These are phyloP conservation scores for Aaosphaeria pasadenensis DNA, from an alignment of 2,329 filamentous ascomycete species.

Conservation along the genomic window DNA sequence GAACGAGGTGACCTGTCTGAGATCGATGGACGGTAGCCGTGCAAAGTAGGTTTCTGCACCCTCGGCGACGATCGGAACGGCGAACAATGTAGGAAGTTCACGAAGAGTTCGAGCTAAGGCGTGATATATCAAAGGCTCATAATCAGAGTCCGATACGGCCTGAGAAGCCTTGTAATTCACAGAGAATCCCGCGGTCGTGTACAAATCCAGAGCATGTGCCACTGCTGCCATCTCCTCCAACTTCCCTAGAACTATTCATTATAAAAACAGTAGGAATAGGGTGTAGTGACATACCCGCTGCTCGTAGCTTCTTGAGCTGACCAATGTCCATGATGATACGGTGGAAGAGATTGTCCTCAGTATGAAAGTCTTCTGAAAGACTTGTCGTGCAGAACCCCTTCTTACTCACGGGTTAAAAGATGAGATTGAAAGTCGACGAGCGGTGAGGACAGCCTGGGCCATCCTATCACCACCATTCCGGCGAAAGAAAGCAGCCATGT, in stretches of 20 bases:
- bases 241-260: conserved; percentile 35
- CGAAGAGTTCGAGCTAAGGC: conserved; percentile 29
- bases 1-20: conserved; percentile 32
- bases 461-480: too few species aligned
- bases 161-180: conserved; percentile 18
- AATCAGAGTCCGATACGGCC: not conserved
- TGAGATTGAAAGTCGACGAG: not conserved
- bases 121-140: conserved; percentile 32
- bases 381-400: not conserved
- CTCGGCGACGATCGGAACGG: conserved; percentile 36
- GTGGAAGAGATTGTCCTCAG: not conserved
- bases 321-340: not conserved
- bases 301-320: conserved; percentile 1
- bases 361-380: too few species aligned
- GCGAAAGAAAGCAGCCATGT: too few species aligned
- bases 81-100: conserved; percentile 40
- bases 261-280: not conserved
- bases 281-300: not conserved
- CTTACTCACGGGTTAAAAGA: not conserved
- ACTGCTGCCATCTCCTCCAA: conserved; percentile 22
- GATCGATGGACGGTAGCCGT: conserved; percentile 38
- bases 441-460: too few species aligned
- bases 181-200: conserved; percentile 40
- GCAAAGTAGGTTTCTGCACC: conserved; percentile 38
- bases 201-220: conserved; percentile 21